Evolutionary conservation across 2,329 filamentous ascomycete genomes (phyloP), one percentile per base, ranked within the genome.

Genomic region (Hirsutella thompsonii): DNA sequence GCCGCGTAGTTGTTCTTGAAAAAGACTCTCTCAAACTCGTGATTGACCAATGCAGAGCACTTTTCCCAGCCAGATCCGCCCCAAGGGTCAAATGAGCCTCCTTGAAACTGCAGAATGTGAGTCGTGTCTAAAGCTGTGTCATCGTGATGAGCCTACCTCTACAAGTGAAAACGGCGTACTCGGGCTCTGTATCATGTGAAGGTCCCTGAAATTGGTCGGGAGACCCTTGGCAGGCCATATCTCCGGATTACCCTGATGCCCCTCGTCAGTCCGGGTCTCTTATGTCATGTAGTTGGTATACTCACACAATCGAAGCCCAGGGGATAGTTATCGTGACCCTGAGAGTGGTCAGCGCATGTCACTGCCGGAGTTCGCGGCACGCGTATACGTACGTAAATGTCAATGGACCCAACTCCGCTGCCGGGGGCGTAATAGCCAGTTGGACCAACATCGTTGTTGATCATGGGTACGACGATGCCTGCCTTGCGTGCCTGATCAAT

Each of bases 11-110:
- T 68, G 49, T 87, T 85, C 67, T 89, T 90, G 58, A 87, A 84
- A 53, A 88, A 86, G 0, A 92, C 79, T 14, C 83, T 67, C 45
- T 83, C 76, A 46, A 86, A 87, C 49, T 88, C 81, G n/a, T 79
- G 66, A 46, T 83, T 82, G 4, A 84, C 62, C 3, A 89, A 66
- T 3, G 66, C 62, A 4, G 72, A 65, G 50, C 86, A 92, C 42
- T 78, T 65, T 3, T 74, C 76, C 38, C 83, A 84, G 0, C 83
- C 81, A 13, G 67, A 62, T 14, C 83, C 83, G 38, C 83, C 85
- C 74, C 83, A 90, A 0, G 79, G 76, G 53, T 87, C 82, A 45
- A 81, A 87, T 0, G 77, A 67, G 19, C 82, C 82, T 1, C 74
- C 81, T 67, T 87, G 79, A 47, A 81, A 83, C 64, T 79, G 50